Percentiles rank a stretch among this genome's conserved stretches.
phyloP scores from a whole-genome alignment of 352 stramenopile species.

The Peronosclerospora sorghi region DNA sequence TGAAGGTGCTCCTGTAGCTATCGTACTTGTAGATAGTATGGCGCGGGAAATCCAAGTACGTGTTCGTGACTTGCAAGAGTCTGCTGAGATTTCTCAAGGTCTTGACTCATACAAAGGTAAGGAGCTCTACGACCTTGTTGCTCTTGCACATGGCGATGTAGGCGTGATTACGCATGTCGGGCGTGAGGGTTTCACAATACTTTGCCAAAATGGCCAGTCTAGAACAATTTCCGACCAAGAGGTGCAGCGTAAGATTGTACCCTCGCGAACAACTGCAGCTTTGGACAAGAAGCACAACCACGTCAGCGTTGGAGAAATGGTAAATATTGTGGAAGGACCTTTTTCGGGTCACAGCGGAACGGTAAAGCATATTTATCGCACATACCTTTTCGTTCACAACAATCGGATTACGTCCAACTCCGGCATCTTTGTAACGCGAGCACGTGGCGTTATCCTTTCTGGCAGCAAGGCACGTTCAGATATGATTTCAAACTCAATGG shows the following conservation, averaged over 20 bases:
- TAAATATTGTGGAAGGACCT: conserved; percentile 80
- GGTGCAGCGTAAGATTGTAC: conserved; percentile 83
- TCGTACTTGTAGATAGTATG: conserved; percentile 85
- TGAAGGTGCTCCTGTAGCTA: conserved; percentile 71
- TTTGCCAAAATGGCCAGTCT: conserved; percentile 79
- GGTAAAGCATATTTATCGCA: conserved; percentile 86
- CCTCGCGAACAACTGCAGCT: conserved; percentile 63
- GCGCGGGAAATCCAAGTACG: conserved; percentile 86
- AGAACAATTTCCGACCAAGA: conserved; percentile 82
- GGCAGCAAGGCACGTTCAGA: conserved; percentile 80
- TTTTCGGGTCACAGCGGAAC: conserved; percentile 80
- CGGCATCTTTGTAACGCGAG: conserved; percentile 82
- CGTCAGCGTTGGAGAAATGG: conserved; percentile 83
- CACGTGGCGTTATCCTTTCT: conserved; percentile 70
- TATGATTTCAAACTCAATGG: conserved; percentile 79
- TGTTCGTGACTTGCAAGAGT: conserved; percentile 84
- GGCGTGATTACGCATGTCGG: conserved; percentile 87
- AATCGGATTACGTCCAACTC: conserved; percentile 84
- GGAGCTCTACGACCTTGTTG: conserved; percentile 84
- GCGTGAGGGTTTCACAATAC: conserved; percentile 76
- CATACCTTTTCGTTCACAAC: conserved; percentile 85
- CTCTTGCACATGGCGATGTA: conserved; percentile 77
- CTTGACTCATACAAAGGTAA: conserved; percentile 86
- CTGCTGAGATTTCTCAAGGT: conserved; percentile 80
- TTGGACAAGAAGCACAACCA: conserved; percentile 87